Evolutionary conservation across 768 basidiomycete species (phyloP), one percentile per base, ranked within the genome.

Genomic region (Thelephora aurantiotincta): DNA sequence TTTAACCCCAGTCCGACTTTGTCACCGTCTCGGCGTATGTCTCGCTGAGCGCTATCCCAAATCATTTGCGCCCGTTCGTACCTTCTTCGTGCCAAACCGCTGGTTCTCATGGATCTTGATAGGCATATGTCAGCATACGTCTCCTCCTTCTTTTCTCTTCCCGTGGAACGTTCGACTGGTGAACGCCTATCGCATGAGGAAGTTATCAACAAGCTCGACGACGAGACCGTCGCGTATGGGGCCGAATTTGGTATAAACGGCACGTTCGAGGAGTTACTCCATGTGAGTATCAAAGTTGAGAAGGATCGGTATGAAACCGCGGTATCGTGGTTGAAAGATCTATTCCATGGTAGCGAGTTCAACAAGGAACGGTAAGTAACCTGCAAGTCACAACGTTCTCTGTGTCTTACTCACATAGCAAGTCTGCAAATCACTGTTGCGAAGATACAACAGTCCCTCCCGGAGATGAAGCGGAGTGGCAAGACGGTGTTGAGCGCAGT

Each of bases 391-490:
- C 22, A 6, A 7, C 33, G 18, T 35, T 18, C 18, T 51, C 46
- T 11, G 18, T 41, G 18, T n/a, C n/a, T n/a, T n/a, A n/a, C n/a
- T n/a, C n/a, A n/a, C 14, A 12, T 16, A 35, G 12, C 16, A 53
- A 94, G 93, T 44, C 66, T 99, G 33, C 78, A 82, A 55, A 78
- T 98, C 44, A 79, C 78, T 22, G 70, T 87, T 42, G 89, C 91
- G 13, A 97, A 96, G 63, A 76, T 89, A 19, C 79, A 85, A 38
- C 94, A 97, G 60, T 80, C 80, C 16, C 70, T 99, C 30, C 94
- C 96, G 2, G 83, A 91, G 59, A 68, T 87, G 55, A 98, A 97
- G 69, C 77, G 96, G 35, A 83, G 89, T 58, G 94, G 92, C 11
- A 77, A 67, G 57, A 82, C 75, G 23, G 85, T 98, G 11, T 68